These are phyloP conservation scores for Penicillium longicatenatum DNA, from an alignment of 495 filamentous ascomycete species.

Conservation along the genomic window DNA sequence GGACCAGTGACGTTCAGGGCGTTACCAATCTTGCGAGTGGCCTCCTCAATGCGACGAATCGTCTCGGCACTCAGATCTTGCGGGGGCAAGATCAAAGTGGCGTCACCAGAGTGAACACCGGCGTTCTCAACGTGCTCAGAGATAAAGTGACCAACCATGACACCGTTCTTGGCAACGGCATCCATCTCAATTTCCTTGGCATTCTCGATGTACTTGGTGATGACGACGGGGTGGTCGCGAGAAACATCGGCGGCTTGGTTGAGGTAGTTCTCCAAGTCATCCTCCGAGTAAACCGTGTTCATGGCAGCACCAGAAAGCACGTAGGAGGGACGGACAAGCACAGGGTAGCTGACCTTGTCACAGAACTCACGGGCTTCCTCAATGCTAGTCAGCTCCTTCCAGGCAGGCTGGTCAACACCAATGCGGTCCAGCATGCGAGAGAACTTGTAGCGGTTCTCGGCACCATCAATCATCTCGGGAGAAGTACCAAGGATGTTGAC, in stretches of 20 bases:
- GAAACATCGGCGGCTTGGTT: constrained; percentile 89
- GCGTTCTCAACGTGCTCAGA: constrained; percentile 98
- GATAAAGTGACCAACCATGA: constrained; percentile 89
- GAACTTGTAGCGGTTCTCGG: constrained; percentile 98
- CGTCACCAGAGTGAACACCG: constrained; percentile 97
- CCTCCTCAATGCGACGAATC: constrained; percentile 87
- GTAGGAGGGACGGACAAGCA: constrained; percentile 94
- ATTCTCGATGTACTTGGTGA: constrained; percentile 98
- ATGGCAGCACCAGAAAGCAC: constrained; percentile 97
- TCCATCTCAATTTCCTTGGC: constrained; percentile 98
- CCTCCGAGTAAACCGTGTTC: constrained; percentile 95
- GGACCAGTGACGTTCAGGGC: constrained; percentile 96
- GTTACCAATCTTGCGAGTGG: constrained; percentile 91
- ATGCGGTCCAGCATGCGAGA: constrained; percentile 96
- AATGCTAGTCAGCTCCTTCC: constrained; percentile 95
- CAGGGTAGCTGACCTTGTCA: constrained; percentile 85
- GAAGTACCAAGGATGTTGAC: constrained; percentile 94
- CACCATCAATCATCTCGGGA: constrained; percentile 97
- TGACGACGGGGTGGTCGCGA: constrained; percentile 97
- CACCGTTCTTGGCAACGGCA: constrained; percentile 84
- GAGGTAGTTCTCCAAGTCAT: constrained; percentile 88
- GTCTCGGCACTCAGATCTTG: constrained; percentile 92
- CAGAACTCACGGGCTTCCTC: constrained; percentile 86
- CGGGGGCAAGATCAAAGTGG: constrained; percentile 92
- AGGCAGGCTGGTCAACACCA: constrained; percentile 90